phyloP scores from a whole-genome alignment of 2,329 filamentous ascomycete species.

The Fusarium oxysporum region DNA sequence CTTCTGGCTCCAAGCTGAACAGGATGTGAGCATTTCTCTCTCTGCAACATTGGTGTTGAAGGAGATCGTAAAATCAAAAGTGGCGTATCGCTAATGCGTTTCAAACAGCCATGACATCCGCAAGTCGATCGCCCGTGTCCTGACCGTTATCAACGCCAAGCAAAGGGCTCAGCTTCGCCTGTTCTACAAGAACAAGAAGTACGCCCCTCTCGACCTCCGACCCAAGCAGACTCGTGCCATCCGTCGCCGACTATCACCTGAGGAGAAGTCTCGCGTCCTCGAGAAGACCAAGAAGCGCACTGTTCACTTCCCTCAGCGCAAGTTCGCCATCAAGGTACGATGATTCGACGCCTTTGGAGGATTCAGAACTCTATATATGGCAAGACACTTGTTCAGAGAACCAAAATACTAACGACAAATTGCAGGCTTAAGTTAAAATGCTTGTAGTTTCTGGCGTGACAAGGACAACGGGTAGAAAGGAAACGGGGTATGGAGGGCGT shows the following conservation, averaged over 20 bases:
- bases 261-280: slow-evolving; percentile 86
- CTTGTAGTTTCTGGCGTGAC: slow-evolving; percentile 44
- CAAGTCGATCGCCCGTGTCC: slow-evolving; percentile 98
- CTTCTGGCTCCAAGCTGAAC: slow-evolving; percentile 94
- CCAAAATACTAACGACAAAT: slow-evolving; percentile 29
- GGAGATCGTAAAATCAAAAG: slow-evolving; percentile 1
- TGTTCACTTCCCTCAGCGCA: slow-evolving; percentile 97
- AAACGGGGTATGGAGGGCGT: slow-evolving; percentile 52
- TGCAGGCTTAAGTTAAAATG: slow-evolving; percentile 47
- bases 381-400: not conserved
- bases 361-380: not conserved
- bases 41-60: slow-evolving; percentile 2
- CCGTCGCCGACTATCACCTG: slow-evolving; percentile 91
- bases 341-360: not conserved
- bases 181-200: slow-evolving; percentile 99
- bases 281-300: slow-evolving; percentile 97
- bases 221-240: slow-evolving; percentile 98
- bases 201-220: slow-evolving; percentile 97
- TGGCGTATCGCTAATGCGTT: slow-evolving; percentile 35
- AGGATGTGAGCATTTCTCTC: slow-evolving; percentile 79
- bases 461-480: slow-evolving; percentile 51
- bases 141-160: slow-evolving; percentile 99
- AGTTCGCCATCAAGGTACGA: slow-evolving; percentile 96
- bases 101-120: slow-evolving; percentile 89
- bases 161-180: slow-evolving; percentile 97